A percentile compares a stretch with the other conserved stretches of the same genome.
Evolutionary conservation across 2,329 filamentous ascomycete genomes (phyloP).

Genomic region (Trichoderma arundinaceum): DNA sequence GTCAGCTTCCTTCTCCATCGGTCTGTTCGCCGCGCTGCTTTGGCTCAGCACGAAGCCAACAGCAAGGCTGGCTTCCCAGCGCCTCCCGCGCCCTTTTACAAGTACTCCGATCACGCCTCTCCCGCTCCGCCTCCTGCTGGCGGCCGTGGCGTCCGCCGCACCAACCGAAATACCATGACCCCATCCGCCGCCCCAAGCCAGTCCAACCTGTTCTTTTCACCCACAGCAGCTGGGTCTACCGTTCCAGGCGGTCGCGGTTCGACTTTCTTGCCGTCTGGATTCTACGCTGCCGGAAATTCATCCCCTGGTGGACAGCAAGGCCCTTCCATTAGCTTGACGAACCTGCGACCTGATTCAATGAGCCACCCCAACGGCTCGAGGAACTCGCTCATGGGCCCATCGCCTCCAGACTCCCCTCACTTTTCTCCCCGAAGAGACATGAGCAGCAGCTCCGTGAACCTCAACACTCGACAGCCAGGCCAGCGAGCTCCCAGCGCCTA

Average conservation of each 20-base stretch:
- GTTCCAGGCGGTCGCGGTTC: constrained; percentile 70
- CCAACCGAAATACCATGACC: constrained; percentile 55
- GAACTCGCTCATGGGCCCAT: constrained; percentile 53
- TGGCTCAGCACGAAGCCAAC: constrained; percentile 71
- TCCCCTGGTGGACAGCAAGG: constrained; percentile 54
- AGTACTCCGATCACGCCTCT: constrained; percentile 65
- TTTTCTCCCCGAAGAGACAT: constrained; percentile 56
- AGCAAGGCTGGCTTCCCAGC: constrained; percentile 69
- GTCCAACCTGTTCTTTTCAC: constrained; percentile 90
- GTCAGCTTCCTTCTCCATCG: constrained; percentile 91
- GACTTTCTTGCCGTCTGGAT: constrained; percentile 85
- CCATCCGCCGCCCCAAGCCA: constrained; percentile 64
- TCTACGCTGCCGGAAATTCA: constrained; percentile 76
- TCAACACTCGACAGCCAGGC: constrained; percentile 61
- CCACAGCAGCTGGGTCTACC: constrained; percentile 75
- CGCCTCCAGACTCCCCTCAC: constrained; percentile 69
- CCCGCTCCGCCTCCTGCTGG: constrained; percentile 52
- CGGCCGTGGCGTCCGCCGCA: constrained; percentile 58
- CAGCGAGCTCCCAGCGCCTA: constrained; percentile 85
- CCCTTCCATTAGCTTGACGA: constrained; percentile 65
- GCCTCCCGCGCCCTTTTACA: constrained; percentile 66
- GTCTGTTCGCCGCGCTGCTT: constrained; percentile 84
- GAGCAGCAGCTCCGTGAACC: constrained; percentile 70
- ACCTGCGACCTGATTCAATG: constrained; percentile 63
- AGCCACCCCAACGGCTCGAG: constrained; percentile 53